phyloP scores from a whole-genome alignment of 75 land plant genomes.

The Pinus tabuliformis region DNA sequence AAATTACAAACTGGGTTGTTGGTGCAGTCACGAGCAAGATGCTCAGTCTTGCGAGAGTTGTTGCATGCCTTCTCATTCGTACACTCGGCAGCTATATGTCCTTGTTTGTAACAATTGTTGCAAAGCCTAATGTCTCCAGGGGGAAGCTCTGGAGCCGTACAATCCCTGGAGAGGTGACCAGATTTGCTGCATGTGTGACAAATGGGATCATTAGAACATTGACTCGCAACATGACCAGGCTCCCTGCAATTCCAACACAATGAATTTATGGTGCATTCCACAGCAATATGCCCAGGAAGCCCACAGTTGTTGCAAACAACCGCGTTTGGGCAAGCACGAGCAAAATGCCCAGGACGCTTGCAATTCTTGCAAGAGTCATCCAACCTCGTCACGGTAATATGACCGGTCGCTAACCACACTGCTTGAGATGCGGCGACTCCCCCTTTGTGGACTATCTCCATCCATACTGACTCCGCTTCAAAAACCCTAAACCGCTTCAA shows the following conservation, averaged over 20 bases:
- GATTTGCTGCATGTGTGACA: constrained; percentile 88
- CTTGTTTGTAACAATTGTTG: constrained; percentile 93
- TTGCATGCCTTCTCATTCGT: constrained; percentile 97
- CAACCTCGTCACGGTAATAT: constrained; percentile 48
- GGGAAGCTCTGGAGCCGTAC: constrained; percentile 48
- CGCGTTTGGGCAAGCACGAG: constrained; percentile 62
- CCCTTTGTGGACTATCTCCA: constrained; percentile 1
- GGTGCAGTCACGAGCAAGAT: constrained; percentile 85
- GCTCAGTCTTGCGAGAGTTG: constrained; percentile 90
- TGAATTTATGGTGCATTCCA: constrained; percentile 62
- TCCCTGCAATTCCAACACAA: constrained; percentile 54
- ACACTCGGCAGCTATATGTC: constrained; percentile 83
- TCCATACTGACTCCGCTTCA: neutral
- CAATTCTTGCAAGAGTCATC: constrained; percentile 58
- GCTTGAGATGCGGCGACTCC: constrained; percentile 46
- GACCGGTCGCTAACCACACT: constrained; percentile 38
- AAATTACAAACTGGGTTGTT: constrained; percentile 88
- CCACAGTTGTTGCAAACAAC: constrained; percentile 74
- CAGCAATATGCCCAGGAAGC: constrained; percentile 69
- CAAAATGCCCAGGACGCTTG: constrained; percentile 67
- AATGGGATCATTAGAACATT: constrained; percentile 88
- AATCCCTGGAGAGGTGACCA: constrained; percentile 84
- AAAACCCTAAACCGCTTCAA: constrained; percentile 12
- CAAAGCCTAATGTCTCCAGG: constrained; percentile 79
- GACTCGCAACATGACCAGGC: constrained; percentile 84